A percentile compares a stretch with the other conserved stretches of the same genome.
Conservation (phyloP, 495 filamentous ascomycete genomes). For the Cercophora samala region DNA sequence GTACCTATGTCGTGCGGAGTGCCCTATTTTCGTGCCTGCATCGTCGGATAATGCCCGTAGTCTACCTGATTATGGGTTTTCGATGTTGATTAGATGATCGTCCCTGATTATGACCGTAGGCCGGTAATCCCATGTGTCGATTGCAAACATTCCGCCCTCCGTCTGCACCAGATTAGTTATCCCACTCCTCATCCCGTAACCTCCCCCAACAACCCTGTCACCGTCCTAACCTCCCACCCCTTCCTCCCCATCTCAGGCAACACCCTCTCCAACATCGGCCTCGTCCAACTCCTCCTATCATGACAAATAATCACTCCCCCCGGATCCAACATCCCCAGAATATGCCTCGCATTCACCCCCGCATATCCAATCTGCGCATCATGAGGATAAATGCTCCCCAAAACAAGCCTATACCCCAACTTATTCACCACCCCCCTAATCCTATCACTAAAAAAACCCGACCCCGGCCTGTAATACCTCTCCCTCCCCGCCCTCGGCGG, state of each 20-base stretch:
- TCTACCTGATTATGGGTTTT: too few species aligned
- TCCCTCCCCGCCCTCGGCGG: slow-evolving; percentile 29
- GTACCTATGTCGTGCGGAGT: too few species aligned
- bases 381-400: slow-evolving; percentile 83
- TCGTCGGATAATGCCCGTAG: background rate
- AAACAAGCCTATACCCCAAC: slow-evolving; percentile 63
- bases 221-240: slow-evolving; percentile 65
- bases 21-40: background rate
- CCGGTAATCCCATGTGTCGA: background rate
- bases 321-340: slow-evolving; percentile 70
- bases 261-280: slow-evolving; percentile 67
- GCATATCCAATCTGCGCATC: slow-evolving; percentile 70
- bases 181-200: slow-evolving; percentile 24
- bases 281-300: slow-evolving; percentile 75
- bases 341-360: slow-evolving; percentile 71
- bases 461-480: slow-evolving; percentile 74
- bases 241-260: slow-evolving; percentile 63
- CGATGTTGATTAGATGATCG: background rate
- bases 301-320: slow-evolving; percentile 81
- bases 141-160: too few species aligned
- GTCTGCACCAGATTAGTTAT: background rate
- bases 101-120: too few species aligned
- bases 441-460: slow-evolving; percentile 68
- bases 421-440: slow-evolving; percentile 56
- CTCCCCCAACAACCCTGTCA: slow-evolving; percentile 58